A percentile compares a stretch with the other conserved stretches of the same genome.
Evolutionary conservation across 345 rosid genomes (phyloP).

Genomic region (Citrus reticulata): DNA sequence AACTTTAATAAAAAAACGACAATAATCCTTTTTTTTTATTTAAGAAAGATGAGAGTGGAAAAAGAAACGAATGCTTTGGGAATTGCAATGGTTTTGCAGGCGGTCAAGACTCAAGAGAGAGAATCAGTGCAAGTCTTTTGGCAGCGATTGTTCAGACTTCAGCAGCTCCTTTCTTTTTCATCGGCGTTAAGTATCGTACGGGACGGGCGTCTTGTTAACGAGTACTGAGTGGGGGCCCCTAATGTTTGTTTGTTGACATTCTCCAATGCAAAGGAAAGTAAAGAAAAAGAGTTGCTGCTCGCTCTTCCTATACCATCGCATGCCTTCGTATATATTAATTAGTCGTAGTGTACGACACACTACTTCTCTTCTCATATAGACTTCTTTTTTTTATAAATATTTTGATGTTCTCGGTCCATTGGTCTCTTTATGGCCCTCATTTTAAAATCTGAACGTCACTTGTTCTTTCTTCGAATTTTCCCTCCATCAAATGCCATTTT

Average conservation of each 20-base stretch:
- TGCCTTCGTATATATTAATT: no score
- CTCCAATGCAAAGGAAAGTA: not conserved
- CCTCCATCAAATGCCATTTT: not conserved
- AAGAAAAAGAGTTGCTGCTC: not conserved
- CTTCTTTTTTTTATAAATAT: no score
- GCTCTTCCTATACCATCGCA: no score
- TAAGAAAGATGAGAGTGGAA: not conserved
- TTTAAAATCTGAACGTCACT: not conserved
- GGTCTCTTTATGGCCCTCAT: not conserved
- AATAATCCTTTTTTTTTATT: no score
- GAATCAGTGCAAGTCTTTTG: no score
- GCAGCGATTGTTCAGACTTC: not conserved
- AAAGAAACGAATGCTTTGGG: not conserved
- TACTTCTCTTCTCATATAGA: no score
- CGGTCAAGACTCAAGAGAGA: not conserved
- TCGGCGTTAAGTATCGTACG: no score
- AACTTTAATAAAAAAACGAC: no score
- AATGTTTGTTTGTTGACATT: not conserved
- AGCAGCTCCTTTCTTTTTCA: not conserved
- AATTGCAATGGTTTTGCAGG: not conserved
- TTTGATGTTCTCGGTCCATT: not conserved
- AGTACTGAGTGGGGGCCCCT: not conserved
- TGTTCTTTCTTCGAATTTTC: not conserved
- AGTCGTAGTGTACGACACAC: no score
- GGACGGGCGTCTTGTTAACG: no score